Percentiles rank a stretch among this genome's conserved stretches.
These are phyloP conservation scores for Clavulina sp. DNA, from an alignment of 768 basidiomycete species.

Conservation along the genomic window DNA sequence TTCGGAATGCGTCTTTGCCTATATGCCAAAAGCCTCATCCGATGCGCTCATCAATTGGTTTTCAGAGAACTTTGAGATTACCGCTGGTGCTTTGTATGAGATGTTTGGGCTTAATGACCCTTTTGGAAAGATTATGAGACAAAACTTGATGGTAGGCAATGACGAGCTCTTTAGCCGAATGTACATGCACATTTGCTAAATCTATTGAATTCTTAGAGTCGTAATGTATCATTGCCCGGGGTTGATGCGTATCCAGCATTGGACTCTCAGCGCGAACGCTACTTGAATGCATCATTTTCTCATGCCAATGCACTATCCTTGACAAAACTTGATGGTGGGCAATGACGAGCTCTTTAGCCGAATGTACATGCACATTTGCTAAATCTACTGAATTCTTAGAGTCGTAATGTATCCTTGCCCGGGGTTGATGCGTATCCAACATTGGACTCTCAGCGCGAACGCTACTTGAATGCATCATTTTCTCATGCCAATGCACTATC, in stretches of 20 bases:
- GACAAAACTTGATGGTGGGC: slow-evolving; percentile 61
- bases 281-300: slow-evolving; percentile 39
- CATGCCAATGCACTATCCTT: slow-evolving; percentile 18
- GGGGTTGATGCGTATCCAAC: slow-evolving; percentile 50
- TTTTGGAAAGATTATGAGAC: slow-evolving; percentile 87
- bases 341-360: too few relatives aligned
- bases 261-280: slow-evolving; percentile 39
- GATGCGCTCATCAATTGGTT: slow-evolving; percentile 58
- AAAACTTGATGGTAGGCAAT: slow-evolving; percentile 54
- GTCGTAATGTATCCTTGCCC: slow-evolving; percentile 54
- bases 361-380: not conserved
- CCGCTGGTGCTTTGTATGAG: slow-evolving; percentile 59
- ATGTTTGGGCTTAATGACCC: slow-evolving; percentile 80
- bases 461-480: slow-evolving; percentile 47
- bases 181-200: not conserved
- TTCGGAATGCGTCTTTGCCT: slow-evolving; percentile 87
- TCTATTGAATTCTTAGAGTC: slow-evolving; percentile 2
- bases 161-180: not conserved
- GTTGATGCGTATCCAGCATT: slow-evolving; percentile 42
- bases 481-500: slow-evolving; percentile 37
- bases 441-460: slow-evolving; percentile 33
- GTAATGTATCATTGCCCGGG: slow-evolving; percentile 48
- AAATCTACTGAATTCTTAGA: slow-evolving; percentile 23
- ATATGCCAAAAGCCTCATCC: slow-evolving; percentile 50
- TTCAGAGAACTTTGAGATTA: slow-evolving; percentile 33